A percentile compares a stretch with the other conserved stretches of the same genome.
Conservation (phyloP, 805 yeast species). For the Grigorovia yakushimaensis region DNA sequence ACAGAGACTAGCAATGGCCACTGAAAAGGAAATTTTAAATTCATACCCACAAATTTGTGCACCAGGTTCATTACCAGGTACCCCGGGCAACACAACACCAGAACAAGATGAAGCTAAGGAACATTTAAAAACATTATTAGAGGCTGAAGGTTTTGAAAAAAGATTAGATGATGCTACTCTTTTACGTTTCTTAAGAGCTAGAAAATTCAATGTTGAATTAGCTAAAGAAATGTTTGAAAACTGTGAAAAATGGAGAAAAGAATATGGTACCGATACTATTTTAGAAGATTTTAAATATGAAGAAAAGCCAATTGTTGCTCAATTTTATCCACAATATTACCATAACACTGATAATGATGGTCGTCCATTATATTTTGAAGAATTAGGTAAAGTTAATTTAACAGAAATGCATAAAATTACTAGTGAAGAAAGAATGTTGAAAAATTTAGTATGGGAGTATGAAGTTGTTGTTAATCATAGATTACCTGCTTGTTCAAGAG, state of each 20-base stretch:
- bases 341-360: constrained; percentile 97
- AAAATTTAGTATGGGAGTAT: constrained; percentile 95
- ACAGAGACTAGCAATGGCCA: constrained; percentile 2
- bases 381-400: constrained; percentile 83
- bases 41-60: constrained; percentile 68
- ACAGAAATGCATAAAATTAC: constrained; percentile 89
- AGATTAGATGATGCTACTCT: constrained; percentile 83
- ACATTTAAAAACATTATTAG: constrained; percentile 47
- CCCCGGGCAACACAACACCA: constrained; percentile 68
- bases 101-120: constrained; percentile 54
- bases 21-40: constrained; percentile 28
- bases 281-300: constrained; percentile 79
- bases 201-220: constrained; percentile 78
- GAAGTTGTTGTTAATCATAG: constrained; percentile 79
- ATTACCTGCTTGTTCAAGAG: constrained; percentile 90
- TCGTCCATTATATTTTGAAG: constrained; percentile 91
- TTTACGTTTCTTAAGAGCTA: constrained; percentile 82
- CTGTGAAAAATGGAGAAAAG: constrained; percentile 89
- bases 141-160: constrained; percentile 55
- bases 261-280: constrained; percentile 78
- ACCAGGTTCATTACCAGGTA: constrained; percentile 59
- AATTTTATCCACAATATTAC: constrained; percentile 90
- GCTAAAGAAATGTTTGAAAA: constrained; percentile 74
- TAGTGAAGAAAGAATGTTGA: constrained; percentile 89
- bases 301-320: constrained; percentile 87